A percentile compares a stretch with the other conserved stretches of the same genome.
These are phyloP conservation scores for Metschnikowia colocasiae DNA, from an alignment of 805 yeast genomes.

Conservation along the genomic window DNA sequence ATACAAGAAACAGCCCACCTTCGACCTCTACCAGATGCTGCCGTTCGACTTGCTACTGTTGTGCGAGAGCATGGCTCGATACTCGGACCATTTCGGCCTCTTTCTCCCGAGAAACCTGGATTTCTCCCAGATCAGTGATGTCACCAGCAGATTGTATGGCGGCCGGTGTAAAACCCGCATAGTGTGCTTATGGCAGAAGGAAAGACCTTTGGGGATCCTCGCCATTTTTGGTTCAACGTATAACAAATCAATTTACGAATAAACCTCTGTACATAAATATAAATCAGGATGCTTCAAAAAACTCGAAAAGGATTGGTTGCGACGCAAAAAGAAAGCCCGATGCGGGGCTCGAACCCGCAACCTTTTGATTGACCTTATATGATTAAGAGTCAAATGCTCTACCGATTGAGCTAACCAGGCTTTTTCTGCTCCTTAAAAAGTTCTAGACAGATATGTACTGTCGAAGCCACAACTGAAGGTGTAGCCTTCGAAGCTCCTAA, in stretches of 20 bases:
- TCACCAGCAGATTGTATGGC: slow-evolving; percentile 39
- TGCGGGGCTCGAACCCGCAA: slow-evolving; percentile 20
- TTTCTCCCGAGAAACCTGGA: slow-evolving; percentile 64
- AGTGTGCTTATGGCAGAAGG: slow-evolving; percentile 17
- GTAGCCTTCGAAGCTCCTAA: too few species aligned
- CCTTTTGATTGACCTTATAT: slow-evolving; percentile 18
- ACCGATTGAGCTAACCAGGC: slow-evolving; percentile 20
- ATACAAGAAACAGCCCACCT: slow-evolving; percentile 39
- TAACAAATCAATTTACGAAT: not conserved
- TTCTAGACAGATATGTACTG: too few species aligned
- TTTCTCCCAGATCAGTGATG: slow-evolving; percentile 46
- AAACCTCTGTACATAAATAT: not conserved
- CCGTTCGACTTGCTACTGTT: slow-evolving; percentile 50
- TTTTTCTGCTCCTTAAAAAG: not conserved
- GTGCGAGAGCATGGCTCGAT: slow-evolving; percentile 37
- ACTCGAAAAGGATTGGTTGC: too few species aligned
- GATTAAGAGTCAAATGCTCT: slow-evolving; percentile 18
- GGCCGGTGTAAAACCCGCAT: slow-evolving; percentile 12
- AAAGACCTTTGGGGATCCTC: slow-evolving; percentile 14
- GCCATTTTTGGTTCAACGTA: slow-evolving; percentile 16
- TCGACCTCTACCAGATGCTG: slow-evolving; percentile 42
- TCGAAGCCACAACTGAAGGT: too few species aligned
- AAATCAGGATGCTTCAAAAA: too few species aligned
- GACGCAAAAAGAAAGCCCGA: slow-evolving; percentile 16
- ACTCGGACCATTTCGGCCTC: slow-evolving; percentile 49